Conservation (phyloP, 2,329 filamentous ascomycete species). For the Diaporthe destruens region DNA sequence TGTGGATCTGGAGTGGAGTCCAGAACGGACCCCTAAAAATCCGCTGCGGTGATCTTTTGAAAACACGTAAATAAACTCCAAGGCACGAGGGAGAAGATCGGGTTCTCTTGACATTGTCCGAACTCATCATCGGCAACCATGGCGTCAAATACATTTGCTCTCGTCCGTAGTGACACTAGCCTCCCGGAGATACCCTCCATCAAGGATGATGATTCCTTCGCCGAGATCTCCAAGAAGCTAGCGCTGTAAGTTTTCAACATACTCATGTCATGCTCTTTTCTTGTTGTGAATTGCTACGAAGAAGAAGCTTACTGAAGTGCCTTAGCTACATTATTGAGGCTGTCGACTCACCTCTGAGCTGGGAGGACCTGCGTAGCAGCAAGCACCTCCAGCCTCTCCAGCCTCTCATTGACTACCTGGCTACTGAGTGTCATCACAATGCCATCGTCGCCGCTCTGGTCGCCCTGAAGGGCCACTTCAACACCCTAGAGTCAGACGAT, state of each 20-base stretch:
- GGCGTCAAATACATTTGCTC: conserved; percentile 10
- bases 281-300: neutral
- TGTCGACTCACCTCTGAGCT: conserved; percentile 33
- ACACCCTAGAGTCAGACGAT: conserved; percentile 33
- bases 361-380: conserved; percentile 38
- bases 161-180: neutral
- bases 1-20: conserved; percentile 34
- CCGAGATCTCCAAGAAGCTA: conserved; percentile 37
- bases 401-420: conserved; percentile 36
- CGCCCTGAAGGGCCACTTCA: conserved; percentile 37
- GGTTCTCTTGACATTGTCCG: conserved; percentile 19
- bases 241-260: conserved; percentile 22
- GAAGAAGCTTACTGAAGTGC: neutral
- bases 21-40: conserved; percentile 33
- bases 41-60: conserved; percentile 12
- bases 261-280: neutral
- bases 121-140: conserved; percentile 10
- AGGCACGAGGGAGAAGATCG: neutral
- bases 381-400: conserved; percentile 33
- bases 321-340: conserved; percentile 36
- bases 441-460: conserved; percentile 34
- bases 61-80: conserved; percentile 32
- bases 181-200: conserved; percentile 31
- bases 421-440: conserved; percentile 34
- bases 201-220: conserved; percentile 32